phyloP scores from a whole-genome alignment of 148 eudicot species.

The Camellia sinensis region DNA sequence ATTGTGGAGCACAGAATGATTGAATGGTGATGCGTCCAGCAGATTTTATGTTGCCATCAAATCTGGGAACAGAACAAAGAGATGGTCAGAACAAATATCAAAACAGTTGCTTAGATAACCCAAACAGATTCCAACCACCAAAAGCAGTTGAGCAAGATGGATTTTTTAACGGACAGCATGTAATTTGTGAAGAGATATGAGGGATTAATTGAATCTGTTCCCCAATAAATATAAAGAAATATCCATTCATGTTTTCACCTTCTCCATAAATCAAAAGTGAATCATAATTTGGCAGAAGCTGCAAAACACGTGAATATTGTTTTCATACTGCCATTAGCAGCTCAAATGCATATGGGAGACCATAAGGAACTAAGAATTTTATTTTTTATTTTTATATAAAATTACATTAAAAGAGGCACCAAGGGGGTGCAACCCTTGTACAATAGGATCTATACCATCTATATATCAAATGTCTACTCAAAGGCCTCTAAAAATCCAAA shows the following conservation, averaged over 20 bases:
- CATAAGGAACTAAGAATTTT: background rate
- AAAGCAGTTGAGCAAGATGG: conserved; percentile 2
- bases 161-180: background rate
- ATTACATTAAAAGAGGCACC: too few species aligned
- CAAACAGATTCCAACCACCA: background rate
- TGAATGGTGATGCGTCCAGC: conserved; percentile 84
- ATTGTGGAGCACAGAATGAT: conserved; percentile 90
- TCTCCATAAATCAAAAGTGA: background rate
- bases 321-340: background rate
- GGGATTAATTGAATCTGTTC: background rate
- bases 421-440: too few species aligned
- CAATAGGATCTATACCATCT: too few species aligned
- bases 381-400: too few species aligned
- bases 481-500: too few species aligned
- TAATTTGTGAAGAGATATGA: background rate
- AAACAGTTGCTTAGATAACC: background rate
- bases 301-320: background rate
- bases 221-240: background rate
- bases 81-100: background rate
- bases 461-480: too few species aligned
- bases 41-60: conserved; percentile 38
- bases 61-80: conserved; percentile 32
- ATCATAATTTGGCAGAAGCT: background rate
- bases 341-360: background rate
- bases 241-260: background rate